Base-by-base conservation (phyloP, 1,284 basidiomycete genomes). In the Microstroma glucosiphilum region DNA sequence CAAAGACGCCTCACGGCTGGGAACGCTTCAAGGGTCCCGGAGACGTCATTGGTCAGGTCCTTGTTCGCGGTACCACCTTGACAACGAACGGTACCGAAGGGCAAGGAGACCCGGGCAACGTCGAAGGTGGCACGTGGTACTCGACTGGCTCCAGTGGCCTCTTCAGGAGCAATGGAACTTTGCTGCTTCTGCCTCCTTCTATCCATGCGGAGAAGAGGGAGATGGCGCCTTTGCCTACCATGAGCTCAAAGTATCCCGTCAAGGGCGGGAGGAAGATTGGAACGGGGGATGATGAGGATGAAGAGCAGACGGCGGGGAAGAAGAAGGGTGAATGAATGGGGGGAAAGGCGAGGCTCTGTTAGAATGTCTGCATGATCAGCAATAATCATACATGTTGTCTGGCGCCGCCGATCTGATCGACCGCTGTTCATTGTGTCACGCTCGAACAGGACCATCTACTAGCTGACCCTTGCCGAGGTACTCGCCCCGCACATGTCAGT, bases 131-230 rank as follows among this genome's bases (percentile, higher is more conserved):
- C 3, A 2, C 21, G 25, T 54, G 51, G 51, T 54, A 54, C 51
- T 19, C 51, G 6, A 54, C 51, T 26, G n/a, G 51, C 51, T 13
- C 13, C 3, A 25, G 21, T 6, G 51, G 17, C 4, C 15, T 15
- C 21, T 54, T 54, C 51, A 17, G 51, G 17, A 23, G 21, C 17
- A 54, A 54, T 26, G 51, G 51, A 15, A 54, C 51, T 6, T 21
- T 54, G 13, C 25, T 54, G 56, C 56, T 43, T 15, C 46, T 57
- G 25, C 46, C 56, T 21, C 46, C 56, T 2, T 15, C 13, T 49
- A 25, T 54, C 15, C n/a, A 26, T 15, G 25, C 13, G 13, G 51
- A 54, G 51, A 54, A 54, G 51, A 21, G 21, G n/a, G 25, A 25
- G 19, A 54, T 54, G 51, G 51, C 26, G 21, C 51, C 51, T 2